A percentile compares a stretch with the other conserved stretches of the same genome.
Evolutionary conservation across 2,329 filamentous ascomycete species (phyloP).

Genomic region (Cytospora piceicola): DNA sequence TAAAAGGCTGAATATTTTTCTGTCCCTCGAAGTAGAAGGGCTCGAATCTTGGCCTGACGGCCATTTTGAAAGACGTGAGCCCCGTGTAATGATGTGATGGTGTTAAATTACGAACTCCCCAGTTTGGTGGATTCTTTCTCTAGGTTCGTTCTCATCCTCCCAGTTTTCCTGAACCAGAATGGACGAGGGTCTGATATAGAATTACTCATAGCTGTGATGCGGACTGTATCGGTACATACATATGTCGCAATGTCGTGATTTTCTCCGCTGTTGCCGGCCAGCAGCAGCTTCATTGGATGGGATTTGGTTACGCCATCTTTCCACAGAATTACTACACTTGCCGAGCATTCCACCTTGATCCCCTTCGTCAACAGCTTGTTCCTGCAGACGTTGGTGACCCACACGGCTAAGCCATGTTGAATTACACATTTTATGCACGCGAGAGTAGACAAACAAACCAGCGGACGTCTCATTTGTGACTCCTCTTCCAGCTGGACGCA

Average conservation of each 20-base stretch:
- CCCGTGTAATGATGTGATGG: not conserved
- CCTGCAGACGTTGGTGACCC: not conserved
- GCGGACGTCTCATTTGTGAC: too few relatives aligned
- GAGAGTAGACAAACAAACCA: not conserved
- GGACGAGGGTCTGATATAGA: too few relatives aligned
- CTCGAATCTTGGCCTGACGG: not conserved
- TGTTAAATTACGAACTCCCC: not conserved
- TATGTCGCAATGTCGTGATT: not conserved
- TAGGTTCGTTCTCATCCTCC: not conserved
- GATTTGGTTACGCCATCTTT: constrained; percentile 7
- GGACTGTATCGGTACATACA: too few relatives aligned
- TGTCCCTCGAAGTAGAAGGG: constrained; percentile 16
- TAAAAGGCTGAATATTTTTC: not conserved
- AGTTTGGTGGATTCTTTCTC: not conserved
- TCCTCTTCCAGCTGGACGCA: not conserved
- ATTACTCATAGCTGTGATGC: not conserved
- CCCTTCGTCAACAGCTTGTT: not conserved
- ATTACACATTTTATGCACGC: not conserved
- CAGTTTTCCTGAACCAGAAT: not conserved
- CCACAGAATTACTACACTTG: constrained; percentile 6
- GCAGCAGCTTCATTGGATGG: constrained; percentile 2
- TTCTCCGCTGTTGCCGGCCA: constrained; percentile 5
- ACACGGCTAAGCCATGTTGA: not conserved
- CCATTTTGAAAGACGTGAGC: not conserved
- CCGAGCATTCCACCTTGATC: too few relatives aligned